Evolutionary conservation across 1,284 basidiomycete genomes (phyloP), one percentile per base, ranked within the genome.

Genomic region (Ceratobasidium sp.): DNA sequence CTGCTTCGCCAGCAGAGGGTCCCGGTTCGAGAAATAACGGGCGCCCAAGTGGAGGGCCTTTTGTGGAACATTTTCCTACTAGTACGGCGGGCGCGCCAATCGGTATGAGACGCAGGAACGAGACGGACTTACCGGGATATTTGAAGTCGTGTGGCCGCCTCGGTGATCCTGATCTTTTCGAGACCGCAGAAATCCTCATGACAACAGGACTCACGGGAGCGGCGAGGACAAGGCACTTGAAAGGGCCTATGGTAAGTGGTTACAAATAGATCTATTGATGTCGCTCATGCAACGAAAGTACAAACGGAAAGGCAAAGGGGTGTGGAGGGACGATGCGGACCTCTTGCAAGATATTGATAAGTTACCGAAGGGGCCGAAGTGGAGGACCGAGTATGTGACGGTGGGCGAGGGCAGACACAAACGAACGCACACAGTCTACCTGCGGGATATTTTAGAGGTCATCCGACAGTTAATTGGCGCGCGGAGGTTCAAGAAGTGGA

Each of bases 161-260:
- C 10, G 75, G 64, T 1, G 53, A 77, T 49, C 53, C 26, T 4
- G 75, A 77, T 5, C 7, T 39, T 20, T 77, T 77, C 20, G 53
- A 44, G 44, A 60, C 55, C 12, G 75, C 75, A 6, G 64, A 77
- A 23, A 18, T 77, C 33, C 15, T 77, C 42, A 77, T 77, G 75
- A 77, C 75, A 7, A 77, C 75, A 5, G 75, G 75, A 13, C 49
- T 77, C 2, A 58, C 64, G n/a, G 53, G 55, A 2, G 13, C 40
- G 7, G 64, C 15, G 23, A 56, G 64, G 26, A 60, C 51, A 3
- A 67, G 39, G 28, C 64, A 67, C 39, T 40, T 77, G 23, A 77
- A 10, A 10, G 53, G 53, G 5, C 53, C 53, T n/a, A 10, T 44
- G 33, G 28, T 61, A 12, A 49, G 44, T 18, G 5, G 23, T 10